These are phyloP conservation scores for Aspergillus terreus DNA, from an alignment of 2,329 filamentous ascomycete species.

Conservation along the genomic window DNA sequence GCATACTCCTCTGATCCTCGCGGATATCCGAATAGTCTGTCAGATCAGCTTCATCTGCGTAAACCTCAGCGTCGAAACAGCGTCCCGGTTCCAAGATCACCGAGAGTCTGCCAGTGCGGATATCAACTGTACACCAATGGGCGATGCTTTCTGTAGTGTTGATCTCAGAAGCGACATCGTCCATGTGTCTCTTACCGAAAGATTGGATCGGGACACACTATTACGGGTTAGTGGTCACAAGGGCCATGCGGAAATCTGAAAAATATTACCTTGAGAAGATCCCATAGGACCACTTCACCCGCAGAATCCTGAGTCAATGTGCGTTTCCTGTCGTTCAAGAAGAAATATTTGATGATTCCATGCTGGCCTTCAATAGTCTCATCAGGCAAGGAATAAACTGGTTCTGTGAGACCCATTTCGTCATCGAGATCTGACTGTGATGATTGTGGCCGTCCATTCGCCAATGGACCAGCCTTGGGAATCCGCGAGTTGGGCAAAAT, in stretches of 20 bases:
- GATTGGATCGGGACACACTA: constrained; percentile 82
- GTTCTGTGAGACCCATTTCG: constrained; percentile 51
- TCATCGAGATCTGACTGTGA: constrained; percentile 53
- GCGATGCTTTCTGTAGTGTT: constrained; percentile 87
- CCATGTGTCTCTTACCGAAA: constrained; percentile 91
- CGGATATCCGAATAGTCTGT: constrained; percentile 74
- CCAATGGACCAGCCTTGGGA: constrained; percentile 47
- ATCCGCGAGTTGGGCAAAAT: constrained; percentile 62
- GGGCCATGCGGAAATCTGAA: constrained; percentile 15
- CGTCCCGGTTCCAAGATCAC: constrained; percentile 91
- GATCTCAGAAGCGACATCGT: constrained; percentile 82
- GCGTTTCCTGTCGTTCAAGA: constrained; percentile 84
- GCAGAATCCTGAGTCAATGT: constrained; percentile 92
- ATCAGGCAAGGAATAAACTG: constrained; percentile 65
- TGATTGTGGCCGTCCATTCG: constrained; percentile 51
- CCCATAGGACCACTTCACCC: constrained; percentile 92
- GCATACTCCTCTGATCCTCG: constrained; percentile 87
- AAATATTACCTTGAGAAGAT: constrained; percentile 70
- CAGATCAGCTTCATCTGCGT: constrained; percentile 80
- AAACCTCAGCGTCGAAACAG: constrained; percentile 96
- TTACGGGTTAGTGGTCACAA: constrained; percentile 15
- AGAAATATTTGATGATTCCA: constrained; percentile 85
- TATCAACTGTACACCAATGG: constrained; percentile 95
- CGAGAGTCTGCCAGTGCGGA: constrained; percentile 84
- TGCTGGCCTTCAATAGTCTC: constrained; percentile 93